Conservation (phyloP, 2,329 filamentous ascomycete genomes). For the Chrysoporthe cubensis region DNA sequence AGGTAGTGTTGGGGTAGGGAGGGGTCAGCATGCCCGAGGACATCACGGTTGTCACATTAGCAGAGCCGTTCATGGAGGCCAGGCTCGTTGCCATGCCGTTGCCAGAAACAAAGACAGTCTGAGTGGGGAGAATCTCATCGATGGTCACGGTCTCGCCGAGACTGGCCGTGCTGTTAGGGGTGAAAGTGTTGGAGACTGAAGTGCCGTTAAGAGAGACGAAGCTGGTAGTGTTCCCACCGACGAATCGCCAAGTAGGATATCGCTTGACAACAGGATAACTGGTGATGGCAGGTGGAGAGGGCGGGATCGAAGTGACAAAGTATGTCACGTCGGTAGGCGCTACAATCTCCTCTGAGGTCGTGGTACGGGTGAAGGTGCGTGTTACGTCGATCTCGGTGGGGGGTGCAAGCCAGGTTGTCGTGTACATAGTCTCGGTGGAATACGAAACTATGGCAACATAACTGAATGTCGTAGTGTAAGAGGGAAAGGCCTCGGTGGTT, state of each 20-base stretch:
- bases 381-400: not conserved
- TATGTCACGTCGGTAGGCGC: not conserved
- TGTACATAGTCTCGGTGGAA: slow-evolving; percentile 2
- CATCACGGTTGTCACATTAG: not conserved
- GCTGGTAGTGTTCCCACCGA: not conserved
- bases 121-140: not conserved
- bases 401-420: slow-evolving; percentile 1
- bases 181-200: not conserved
- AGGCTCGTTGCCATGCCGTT: not conserved
- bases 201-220: not conserved
- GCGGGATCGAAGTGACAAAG: not conserved
- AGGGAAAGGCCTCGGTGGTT: not conserved
- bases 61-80: not conserved
- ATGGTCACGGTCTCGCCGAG: not conserved
- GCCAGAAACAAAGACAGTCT: not conserved
- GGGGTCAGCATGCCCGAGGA: not conserved
- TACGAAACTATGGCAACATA: slow-evolving; percentile 1
- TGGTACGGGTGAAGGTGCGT: not conserved
- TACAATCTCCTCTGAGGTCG: not conserved
- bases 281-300: not conserved
- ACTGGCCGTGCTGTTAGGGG: not conserved
- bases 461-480: not conserved
- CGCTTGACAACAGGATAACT: not conserved
- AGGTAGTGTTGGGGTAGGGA: not conserved
- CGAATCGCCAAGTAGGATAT: not conserved